phyloP scores from a whole-genome alignment of 2,329 filamentous ascomycete genomes.

The Hymenoscyphus albidus region DNA sequence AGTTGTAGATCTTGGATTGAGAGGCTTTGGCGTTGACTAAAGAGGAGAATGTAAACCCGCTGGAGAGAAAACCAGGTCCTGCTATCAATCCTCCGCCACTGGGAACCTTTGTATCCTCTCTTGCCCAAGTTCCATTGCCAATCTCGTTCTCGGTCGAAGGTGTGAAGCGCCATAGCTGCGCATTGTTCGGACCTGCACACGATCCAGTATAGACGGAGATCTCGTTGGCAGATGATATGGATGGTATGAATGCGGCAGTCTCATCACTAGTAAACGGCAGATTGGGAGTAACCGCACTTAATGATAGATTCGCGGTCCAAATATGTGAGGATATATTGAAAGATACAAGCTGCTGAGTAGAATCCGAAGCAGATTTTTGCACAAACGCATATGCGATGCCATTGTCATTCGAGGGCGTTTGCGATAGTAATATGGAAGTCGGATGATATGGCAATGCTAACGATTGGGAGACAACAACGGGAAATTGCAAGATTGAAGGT shows the following conservation, averaged over 20 bases:
- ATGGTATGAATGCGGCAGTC: conserved; percentile 60
- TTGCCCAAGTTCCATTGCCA: conserved; percentile 54
- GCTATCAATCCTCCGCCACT: conserved; percentile 34
- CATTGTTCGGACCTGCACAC: conserved; percentile 53
- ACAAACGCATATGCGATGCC: conserved; percentile 67
- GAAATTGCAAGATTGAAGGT: conserved; percentile 9
- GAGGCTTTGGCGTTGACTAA: conserved; percentile 30
- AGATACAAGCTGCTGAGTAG: conserved; percentile 50
- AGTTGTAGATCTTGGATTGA: conserved; percentile 42
- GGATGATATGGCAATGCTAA: conserved; percentile 69
- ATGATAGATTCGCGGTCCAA: conserved; percentile 41
- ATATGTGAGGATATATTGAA: conserved; percentile 62
- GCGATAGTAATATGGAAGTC: conserved; percentile 62
- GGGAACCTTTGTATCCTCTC: conserved; percentile 38
- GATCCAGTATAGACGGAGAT: conserved; percentile 72
- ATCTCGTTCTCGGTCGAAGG: conserved; percentile 40
- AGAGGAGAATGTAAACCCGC: conserved; percentile 37
- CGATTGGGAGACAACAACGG: conserved; percentile 34
- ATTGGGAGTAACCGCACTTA: conserved; percentile 49
- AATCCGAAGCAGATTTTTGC: conserved; percentile 36
- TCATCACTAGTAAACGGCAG: conserved; percentile 60
- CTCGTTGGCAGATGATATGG: conserved; percentile 63
- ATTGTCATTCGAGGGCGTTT: conserved; percentile 43
- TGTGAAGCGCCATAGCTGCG: conserved; percentile 66
- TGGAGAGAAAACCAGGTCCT: conserved; percentile 49